phyloP scores from a whole-genome alignment of 1,284 basidiomycete species.

The Athelia sp. region DNA sequence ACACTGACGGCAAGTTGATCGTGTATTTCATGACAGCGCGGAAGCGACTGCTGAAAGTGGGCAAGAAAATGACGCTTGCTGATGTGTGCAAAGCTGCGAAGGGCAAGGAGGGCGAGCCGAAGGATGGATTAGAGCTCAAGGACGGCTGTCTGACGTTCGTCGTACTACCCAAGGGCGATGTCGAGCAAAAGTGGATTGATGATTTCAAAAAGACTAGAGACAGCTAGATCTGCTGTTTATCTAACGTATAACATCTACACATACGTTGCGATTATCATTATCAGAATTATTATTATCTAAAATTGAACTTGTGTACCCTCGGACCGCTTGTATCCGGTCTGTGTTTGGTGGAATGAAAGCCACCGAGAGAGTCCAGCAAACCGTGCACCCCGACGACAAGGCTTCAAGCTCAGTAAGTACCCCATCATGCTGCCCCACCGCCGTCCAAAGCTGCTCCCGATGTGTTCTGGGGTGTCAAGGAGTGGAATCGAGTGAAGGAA shows the following conservation, averaged over 20 bases:
- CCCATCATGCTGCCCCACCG: slow-evolving; percentile 10
- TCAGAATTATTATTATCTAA: too few relatives aligned
- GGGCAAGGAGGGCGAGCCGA: slow-evolving; percentile 51
- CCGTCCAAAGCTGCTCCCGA: slow-evolving; percentile 7
- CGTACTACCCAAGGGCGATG: slow-evolving; percentile 79
- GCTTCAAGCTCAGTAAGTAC: slow-evolving; percentile 42
- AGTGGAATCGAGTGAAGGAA: slow-evolving; percentile 16
- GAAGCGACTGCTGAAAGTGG: slow-evolving; percentile 82
- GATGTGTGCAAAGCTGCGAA: slow-evolving; percentile 69
- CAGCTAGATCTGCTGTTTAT: background rate
- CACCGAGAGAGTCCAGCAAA: too few relatives aligned
- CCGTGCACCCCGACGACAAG: slow-evolving; percentile 28
- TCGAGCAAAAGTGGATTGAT: slow-evolving; percentile 85
- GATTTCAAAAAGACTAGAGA: slow-evolving; percentile 71
- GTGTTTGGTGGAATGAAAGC: too few relatives aligned
- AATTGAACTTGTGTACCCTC: too few relatives aligned
- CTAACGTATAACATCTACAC: too few relatives aligned
- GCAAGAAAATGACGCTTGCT: slow-evolving; percentile 80
- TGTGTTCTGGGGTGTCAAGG: slow-evolving; percentile 7
- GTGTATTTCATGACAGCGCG: slow-evolving; percentile 82
- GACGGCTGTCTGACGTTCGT: slow-evolving; percentile 86
- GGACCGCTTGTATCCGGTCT: too few relatives aligned
- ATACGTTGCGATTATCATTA: too few relatives aligned
- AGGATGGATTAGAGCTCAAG: slow-evolving; percentile 81
- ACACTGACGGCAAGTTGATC: slow-evolving; percentile 60